phyloP scores from a whole-genome alignment of 1,284 basidiomycete species.

The Chiua sp. region DNA sequence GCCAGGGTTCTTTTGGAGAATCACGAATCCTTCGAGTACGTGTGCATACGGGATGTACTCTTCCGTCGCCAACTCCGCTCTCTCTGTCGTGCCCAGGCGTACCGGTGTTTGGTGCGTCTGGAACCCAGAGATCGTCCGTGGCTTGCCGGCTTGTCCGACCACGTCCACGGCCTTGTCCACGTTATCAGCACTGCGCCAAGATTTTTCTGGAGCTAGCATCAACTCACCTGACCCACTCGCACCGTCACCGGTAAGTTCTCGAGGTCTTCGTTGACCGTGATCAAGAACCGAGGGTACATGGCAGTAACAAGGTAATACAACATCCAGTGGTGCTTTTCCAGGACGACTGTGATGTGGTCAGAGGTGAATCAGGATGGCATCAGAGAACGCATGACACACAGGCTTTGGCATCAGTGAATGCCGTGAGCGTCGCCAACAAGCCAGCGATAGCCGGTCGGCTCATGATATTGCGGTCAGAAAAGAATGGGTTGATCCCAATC shows the following conservation, averaged over 20 bases:
- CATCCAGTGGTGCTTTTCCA: slow-evolving; percentile 99
- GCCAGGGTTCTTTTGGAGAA: slow-evolving; percentile 87
- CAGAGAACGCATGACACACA: slow-evolving; percentile 61
- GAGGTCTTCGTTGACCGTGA: slow-evolving; percentile 94
- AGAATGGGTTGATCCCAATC: slow-evolving; percentile 98
- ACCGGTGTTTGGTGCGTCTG: slow-evolving; percentile 98
- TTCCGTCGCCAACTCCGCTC: slow-evolving; percentile 96
- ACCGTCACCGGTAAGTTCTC: slow-evolving; percentile 89
- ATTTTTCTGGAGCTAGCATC: background rate
- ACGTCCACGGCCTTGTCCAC: slow-evolving; percentile 78
- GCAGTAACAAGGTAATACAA: slow-evolving; percentile 93
- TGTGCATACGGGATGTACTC: slow-evolving; percentile 93
- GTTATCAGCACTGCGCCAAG: slow-evolving; percentile 3
- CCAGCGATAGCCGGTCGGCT: slow-evolving; percentile 92
- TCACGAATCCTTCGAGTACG: slow-evolving; percentile 90
- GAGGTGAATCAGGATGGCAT: slow-evolving; percentile 6
- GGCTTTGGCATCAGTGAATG: slow-evolving; percentile 93
- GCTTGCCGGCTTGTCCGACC: slow-evolving; percentile 91
- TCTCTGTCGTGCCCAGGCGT: slow-evolving; percentile 90
- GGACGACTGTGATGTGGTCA: slow-evolving; percentile 63
- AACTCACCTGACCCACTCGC: slow-evolving; percentile 86
- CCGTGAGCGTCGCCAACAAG: slow-evolving; percentile 84
- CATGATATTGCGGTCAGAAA: slow-evolving; percentile 92
- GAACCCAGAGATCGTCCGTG: slow-evolving; percentile 92
- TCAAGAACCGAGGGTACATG: slow-evolving; percentile 99